phyloP scores from a whole-genome alignment of 371 early-diverging fungal genomes.

The Mucor irregularis region DNA sequence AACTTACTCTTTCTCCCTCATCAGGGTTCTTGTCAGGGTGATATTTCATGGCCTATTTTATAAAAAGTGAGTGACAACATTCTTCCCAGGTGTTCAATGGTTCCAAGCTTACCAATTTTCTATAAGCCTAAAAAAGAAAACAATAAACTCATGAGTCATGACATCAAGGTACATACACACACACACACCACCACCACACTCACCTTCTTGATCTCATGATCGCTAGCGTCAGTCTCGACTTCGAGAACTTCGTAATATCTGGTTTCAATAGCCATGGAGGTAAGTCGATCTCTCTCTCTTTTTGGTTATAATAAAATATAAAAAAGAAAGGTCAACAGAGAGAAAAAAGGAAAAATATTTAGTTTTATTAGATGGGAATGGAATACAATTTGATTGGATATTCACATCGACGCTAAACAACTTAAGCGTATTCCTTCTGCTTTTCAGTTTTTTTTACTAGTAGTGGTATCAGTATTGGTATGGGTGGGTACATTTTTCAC shows the following conservation, averaged over 20 bases:
- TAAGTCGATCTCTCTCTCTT: too few species aligned
- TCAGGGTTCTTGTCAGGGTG: slow-evolving; percentile 91
- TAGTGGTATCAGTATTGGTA: too few species aligned
- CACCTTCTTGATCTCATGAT: slow-evolving; percentile 85
- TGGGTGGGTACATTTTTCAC: slow-evolving; percentile 6
- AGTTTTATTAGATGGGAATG: background rate
- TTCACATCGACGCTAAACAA: too few species aligned
- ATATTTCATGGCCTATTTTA: slow-evolving; percentile 81
- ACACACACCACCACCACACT: too few species aligned
- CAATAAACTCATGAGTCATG: background rate
- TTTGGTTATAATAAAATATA: background rate
- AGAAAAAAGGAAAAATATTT: background rate
- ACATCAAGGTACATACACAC: too few species aligned
- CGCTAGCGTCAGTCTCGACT: slow-evolving; percentile 76
- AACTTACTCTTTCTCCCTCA: slow-evolving; percentile 41
- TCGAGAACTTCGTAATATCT: slow-evolving; percentile 93
- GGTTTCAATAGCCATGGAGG: slow-evolving; percentile 80
- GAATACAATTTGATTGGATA: too few species aligned
- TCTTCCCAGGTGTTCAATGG: background rate
- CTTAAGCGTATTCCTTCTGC: background rate
- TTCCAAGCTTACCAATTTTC: slow-evolving; percentile 67
- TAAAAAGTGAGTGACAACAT: background rate
- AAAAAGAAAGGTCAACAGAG: background rate
- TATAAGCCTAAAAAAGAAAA: slow-evolving; percentile 75
- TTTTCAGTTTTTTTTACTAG: background rate